Conservation (phyloP, 352 stramenopile species). For the Pseudoperonospora humuli region DNA sequence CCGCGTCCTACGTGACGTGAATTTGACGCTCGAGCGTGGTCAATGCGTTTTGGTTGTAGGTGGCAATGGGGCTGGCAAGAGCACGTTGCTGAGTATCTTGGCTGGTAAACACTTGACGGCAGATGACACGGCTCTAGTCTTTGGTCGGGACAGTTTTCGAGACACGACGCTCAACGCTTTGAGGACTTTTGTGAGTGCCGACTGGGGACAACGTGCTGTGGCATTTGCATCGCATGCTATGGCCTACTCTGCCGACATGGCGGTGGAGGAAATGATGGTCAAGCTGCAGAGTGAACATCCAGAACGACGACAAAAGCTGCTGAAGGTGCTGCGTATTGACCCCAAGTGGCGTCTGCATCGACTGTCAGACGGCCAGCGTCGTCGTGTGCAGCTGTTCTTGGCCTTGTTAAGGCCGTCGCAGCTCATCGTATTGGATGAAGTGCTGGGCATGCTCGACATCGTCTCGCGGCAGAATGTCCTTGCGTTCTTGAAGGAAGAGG, state of each 20-base stretch:
- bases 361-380: constrained; percentile 73
- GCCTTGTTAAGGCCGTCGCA: constrained; percentile 93
- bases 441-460: constrained; percentile 96
- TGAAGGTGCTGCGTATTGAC: constrained; percentile 94
- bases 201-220: constrained; percentile 94
- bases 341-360: constrained; percentile 85
- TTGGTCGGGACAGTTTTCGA: constrained; percentile 92
- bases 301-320: constrained; percentile 89
- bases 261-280: constrained; percentile 95
- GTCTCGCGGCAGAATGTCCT: constrained; percentile 92
- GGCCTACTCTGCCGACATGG: constrained; percentile 91
- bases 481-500: constrained; percentile 86
- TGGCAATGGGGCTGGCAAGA: constrained; percentile 94
- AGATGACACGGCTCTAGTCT: constrained; percentile 68
- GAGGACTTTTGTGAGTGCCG: constrained; percentile 91
- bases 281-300: constrained; percentile 91
- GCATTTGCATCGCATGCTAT: constrained; percentile 90
- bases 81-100: constrained; percentile 91
- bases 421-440: constrained; percentile 97
- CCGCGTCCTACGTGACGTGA: constrained; percentile 84
- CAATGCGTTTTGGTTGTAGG: constrained; percentile 91
- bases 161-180: constrained; percentile 92
- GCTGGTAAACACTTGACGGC: constrained; percentile 92
- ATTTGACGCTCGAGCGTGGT: constrained; percentile 68
- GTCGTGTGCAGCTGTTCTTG: constrained; percentile 94